phyloP scores from a whole-genome alignment of 164 flowering plant species.

The Tetracentron sinense region DNA sequence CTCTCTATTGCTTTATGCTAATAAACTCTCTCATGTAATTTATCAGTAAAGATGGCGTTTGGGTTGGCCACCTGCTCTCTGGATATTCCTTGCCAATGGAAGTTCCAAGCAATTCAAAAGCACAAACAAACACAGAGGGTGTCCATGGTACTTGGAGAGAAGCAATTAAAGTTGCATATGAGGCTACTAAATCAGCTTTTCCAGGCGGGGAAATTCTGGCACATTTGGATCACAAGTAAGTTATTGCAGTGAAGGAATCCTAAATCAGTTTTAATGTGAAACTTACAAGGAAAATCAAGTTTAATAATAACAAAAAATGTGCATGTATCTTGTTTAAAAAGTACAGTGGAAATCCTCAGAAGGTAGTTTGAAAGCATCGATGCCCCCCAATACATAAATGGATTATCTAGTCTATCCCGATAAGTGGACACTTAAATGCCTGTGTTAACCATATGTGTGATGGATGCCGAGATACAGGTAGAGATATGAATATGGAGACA shows the following conservation, averaged over 20 bases:
- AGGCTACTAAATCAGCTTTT: constrained; percentile 70
- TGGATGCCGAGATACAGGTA: no score
- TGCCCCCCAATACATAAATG: neutral
- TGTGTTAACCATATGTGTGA: no score
- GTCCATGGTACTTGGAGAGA: constrained; percentile 82
- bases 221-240: constrained; percentile 94
- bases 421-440: neutral
- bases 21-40: neutral
- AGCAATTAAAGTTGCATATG: constrained; percentile 63
- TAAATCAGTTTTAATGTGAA: neutral
- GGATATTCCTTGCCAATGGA: constrained; percentile 95
- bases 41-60: constrained; percentile 62
- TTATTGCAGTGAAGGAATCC: neutral
- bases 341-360: neutral
- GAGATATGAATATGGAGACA: no score
- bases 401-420: neutral
- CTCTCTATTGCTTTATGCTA: neutral
- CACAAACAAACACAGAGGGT: constrained; percentile 16
- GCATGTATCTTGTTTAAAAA: no score
- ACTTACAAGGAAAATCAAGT: neutral
- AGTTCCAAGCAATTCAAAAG: constrained; percentile 54
- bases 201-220: constrained; percentile 87
- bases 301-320: neutral
- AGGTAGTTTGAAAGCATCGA: no score
- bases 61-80: constrained; percentile 92